Conservation (phyloP, 306 rosid genomes). For the Medicago ruthenica region DNA sequence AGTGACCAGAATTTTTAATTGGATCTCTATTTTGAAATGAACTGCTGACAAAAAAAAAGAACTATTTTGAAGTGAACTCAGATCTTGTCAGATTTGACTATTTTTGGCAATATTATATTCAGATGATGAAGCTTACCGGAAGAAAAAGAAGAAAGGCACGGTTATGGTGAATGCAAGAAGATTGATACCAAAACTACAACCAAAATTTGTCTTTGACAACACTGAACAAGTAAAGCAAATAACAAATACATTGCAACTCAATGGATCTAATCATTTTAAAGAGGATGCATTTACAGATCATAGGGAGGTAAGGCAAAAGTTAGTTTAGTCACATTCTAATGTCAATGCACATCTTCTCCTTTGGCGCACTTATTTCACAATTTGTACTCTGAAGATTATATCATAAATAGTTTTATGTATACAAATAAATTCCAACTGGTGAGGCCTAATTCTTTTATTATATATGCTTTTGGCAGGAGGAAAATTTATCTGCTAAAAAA, state of each 20-base stretch:
- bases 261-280: slow-evolving; percentile 66
- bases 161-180: slow-evolving; percentile 54
- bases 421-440: background rate
- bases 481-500: slow-evolving; percentile 54
- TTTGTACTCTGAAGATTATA: slow-evolving; percentile 9
- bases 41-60: too few relatives aligned
- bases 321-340: slow-evolving; percentile 20
- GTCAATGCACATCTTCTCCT: slow-evolving; percentile 33
- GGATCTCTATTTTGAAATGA: slow-evolving; percentile 32
- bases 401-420: slow-evolving; percentile 34
- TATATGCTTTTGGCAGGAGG: slow-evolving; percentile 65
- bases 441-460: slow-evolving; percentile 15
- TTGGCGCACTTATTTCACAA: slow-evolving; percentile 33
- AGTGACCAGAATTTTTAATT: slow-evolving; percentile 23
- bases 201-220: slow-evolving; percentile 58
- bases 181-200: slow-evolving; percentile 51
- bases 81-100: slow-evolving; percentile 36
- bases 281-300: slow-evolving; percentile 55
- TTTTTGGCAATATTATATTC: slow-evolving; percentile 45
- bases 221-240: slow-evolving; percentile 65
- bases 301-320: slow-evolving; percentile 61
- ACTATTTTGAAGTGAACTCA: slow-evolving; percentile 26
- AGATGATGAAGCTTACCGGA: slow-evolving; percentile 77
- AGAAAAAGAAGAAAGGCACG: slow-evolving; percentile 76
- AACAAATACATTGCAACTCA: slow-evolving; percentile 50